Evolutionary conservation across 352 stramenopile species (phyloP), one percentile per base, ranked within the genome.

Genomic region (Globisporangium lucens): DNA sequence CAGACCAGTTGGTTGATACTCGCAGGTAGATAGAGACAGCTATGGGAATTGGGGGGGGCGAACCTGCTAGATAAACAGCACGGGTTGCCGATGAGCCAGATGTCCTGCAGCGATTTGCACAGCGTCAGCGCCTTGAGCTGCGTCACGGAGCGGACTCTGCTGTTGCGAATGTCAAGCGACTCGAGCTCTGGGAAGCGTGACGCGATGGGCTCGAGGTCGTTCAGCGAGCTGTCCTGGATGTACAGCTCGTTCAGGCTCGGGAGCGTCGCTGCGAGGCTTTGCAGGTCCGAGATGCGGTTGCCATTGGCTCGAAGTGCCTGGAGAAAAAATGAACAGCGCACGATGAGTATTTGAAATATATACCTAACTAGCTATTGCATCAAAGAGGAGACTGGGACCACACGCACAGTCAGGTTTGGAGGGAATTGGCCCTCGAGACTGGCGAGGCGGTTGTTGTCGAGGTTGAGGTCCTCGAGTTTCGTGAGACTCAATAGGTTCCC

Each of bases 381-480:
- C 17, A 51, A 20, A 51, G 6, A 22, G 41, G 41, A 49, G 9
- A 47, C 6, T 30, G 27, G 9, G 59, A 29, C 36, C 36, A 41
- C 36, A 41, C 67, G 22, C 47, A 89, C 84, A n/a, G 61, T 63
- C 24, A 93, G 60, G 35, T 83, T 87, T 3, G 71, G 68, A 52
- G 85, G 83, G 15, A 85, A 68, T n/a, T 80, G 67, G 1, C 78
- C 82, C 38, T 79, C 75, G n/a, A 94, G 65, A 8, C 69, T 77
- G n/a, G 63, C 63, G 8, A 94, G 56, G 1, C 71, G 67, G 66
- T 94, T 94, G 60, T 83, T 79, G 27, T 75, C 71, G 17, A 94
- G 57, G 43, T 91, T 85, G 43, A 94, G 72, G 60, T 94, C 85
- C 68, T 91, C 80, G 22, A 94, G 74, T 59, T 94, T 92, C 9